Evolutionary conservation across 2,329 filamentous ascomycete genomes (phyloP).

Genomic region (Colletotrichum zoysiae): DNA sequence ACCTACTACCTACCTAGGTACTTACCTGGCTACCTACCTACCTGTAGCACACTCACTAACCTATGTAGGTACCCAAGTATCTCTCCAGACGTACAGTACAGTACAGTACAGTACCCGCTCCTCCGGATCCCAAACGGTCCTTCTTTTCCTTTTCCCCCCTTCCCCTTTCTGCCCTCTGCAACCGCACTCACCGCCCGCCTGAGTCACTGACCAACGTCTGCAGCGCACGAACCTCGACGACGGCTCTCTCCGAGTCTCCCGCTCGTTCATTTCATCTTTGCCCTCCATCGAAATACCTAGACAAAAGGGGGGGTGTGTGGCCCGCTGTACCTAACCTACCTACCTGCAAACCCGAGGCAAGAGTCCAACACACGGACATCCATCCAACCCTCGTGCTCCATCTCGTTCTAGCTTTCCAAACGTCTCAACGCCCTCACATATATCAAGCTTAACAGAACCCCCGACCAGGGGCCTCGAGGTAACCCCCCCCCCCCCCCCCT

Average conservation of each 20-base stretch:
- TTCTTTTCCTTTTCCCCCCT: not conserved
- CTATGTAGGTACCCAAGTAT: too few relatives aligned
- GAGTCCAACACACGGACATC: slow-evolving; percentile 1
- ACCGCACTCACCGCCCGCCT: slow-evolving; percentile 22
- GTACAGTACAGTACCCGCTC: too few relatives aligned
- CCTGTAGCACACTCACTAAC: too few relatives aligned
- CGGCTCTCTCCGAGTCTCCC: not conserved
- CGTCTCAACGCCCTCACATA: slow-evolving; percentile 6
- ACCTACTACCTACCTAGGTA: too few relatives aligned
- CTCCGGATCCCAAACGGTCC: not conserved
- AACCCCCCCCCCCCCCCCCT: too few relatives aligned
- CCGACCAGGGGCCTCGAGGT: slow-evolving; percentile 27
- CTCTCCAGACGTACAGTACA: too few relatives aligned
- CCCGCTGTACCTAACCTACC: not conserved
- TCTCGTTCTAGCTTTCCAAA: slow-evolving; percentile 6
- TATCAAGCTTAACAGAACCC: slow-evolving; percentile 36
- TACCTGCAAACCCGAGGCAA: slow-evolving; percentile 5
- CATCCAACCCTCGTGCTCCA: not conserved
- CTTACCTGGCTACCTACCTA: not conserved
- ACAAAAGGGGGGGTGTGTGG: not conserved
- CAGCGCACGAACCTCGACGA: slow-evolving; percentile 23
- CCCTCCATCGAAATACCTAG: not conserved
- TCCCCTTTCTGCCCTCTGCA: slow-evolving; percentile 22
- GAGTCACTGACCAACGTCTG: not conserved
- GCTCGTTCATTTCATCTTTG: not conserved